phyloP scores from a whole-genome alignment of 2,329 filamentous ascomycete genomes.

The Penicillium brevicompactum region DNA sequence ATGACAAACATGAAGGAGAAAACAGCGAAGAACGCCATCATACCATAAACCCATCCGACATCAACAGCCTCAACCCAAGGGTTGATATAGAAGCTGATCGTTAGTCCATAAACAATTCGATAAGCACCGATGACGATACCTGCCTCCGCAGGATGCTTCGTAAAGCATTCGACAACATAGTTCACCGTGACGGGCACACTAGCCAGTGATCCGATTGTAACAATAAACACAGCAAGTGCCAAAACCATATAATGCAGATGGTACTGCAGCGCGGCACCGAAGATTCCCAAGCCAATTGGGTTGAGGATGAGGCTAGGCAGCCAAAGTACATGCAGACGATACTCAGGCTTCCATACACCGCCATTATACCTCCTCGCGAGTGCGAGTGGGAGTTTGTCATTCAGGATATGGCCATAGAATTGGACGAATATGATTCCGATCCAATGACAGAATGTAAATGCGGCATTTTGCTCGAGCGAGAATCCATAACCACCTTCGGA shows the following conservation, averaged over 20 bases:
- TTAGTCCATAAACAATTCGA: constrained; percentile 41
- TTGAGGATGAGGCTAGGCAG: constrained; percentile 30
- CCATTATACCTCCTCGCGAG: constrained; percentile 29
- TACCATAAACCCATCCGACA: constrained; percentile 46
- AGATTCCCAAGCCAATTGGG: constrained; percentile 36
- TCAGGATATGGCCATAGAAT: constrained; percentile 41
- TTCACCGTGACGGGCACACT: constrained; percentile 29
- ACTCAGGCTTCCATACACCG: constrained; percentile 39
- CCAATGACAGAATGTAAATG: constrained; percentile 46
- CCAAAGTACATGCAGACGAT: constrained; percentile 34
- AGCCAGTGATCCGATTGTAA: constrained; percentile 40
- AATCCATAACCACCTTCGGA: constrained; percentile 47
- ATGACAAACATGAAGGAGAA: constrained; percentile 27
- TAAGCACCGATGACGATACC: constrained; percentile 30
- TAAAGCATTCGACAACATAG: constrained; percentile 38
- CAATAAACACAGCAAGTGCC: constrained; percentile 43
- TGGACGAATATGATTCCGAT: constrained; percentile 41
- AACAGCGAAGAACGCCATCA: constrained; percentile 42
- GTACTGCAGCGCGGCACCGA: constrained; percentile 44
- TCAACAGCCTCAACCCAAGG: constrained; percentile 40
- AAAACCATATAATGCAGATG: constrained; percentile 45
- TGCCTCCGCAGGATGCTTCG: constrained; percentile 40
- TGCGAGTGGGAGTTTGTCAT: constrained; percentile 43
- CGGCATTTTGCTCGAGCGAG: constrained; percentile 42
- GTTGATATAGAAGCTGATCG: constrained; percentile 44